Evolutionary conservation across 2,329 filamentous ascomycete species (phyloP), one percentile per base, ranked within the genome.

Genomic region (Fusarium goolgardi): DNA sequence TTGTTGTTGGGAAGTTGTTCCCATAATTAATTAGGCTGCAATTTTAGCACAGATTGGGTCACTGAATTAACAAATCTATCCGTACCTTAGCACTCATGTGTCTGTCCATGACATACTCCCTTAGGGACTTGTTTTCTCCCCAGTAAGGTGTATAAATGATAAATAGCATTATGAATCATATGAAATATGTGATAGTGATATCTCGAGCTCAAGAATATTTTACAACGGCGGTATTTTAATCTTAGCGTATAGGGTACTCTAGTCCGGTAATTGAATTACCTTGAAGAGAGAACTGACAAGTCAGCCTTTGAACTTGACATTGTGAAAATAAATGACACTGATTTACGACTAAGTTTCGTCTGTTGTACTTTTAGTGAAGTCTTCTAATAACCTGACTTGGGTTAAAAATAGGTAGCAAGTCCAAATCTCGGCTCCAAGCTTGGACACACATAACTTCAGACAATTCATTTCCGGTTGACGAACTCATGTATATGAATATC

Each of bases 381-480:
- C 15, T 8, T 46, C 10, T 23, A 2, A 12, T 23, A 47, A 11
- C 4, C 12, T 41, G 13, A 11, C 29, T 47, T 31, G n/a, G 16
- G 16, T 29, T 39, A 13, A 39, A 39, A 39, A 21, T 39, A 18
- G 40, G 7, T 43, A 10, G 3, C 16, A 43, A 27, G 21, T 25
- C 40, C 16, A 6, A 49, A n/a, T n/a, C 31, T 35, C 31, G 31
- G 31, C 31, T 49, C 21, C 21, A 51, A 40, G 47, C 32, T 39
- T 40, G 23, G 47, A 51, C 47, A 27, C 18, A 16, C n/a, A 35
- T 9, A 21, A 20, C 18, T 20, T 20, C 13, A 40, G 25, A 25
- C 23, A 59, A 46, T 32, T 45, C 56, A 40, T 61, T 23, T 51
- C 47, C 43, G 41, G 29, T 29, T 18, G 29, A 43, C 51, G 40